phyloP scores from a whole-genome alignment of 2,329 filamentous ascomycete genomes.

The Acephala macrosclerotiorum region DNA sequence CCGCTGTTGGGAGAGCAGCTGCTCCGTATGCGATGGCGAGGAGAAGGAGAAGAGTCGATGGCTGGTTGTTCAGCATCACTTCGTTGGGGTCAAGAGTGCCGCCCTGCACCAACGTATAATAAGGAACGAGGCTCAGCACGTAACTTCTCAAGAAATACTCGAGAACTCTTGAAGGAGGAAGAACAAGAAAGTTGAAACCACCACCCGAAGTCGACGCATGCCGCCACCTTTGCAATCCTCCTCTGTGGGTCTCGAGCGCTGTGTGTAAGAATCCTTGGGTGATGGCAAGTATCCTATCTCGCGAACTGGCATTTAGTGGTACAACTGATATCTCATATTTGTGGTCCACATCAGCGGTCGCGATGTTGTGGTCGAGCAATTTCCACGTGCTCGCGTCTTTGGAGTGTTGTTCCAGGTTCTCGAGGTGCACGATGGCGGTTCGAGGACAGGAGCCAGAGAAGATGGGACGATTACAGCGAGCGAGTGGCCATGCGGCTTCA shows the following conservation, averaged over 20 bases:
- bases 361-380: conserved; percentile 49
- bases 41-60: conserved; percentile 69
- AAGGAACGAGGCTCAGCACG: conserved; percentile 69
- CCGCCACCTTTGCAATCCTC: conserved; percentile 47
- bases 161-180: conserved; percentile 70
- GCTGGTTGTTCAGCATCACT: conserved; percentile 70
- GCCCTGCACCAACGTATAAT: conserved; percentile 67
- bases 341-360: conserved; percentile 22
- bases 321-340: conserved; percentile 47
- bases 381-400: conserved; percentile 57
- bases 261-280: conserved; percentile 75
- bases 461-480: conserved; percentile 56
- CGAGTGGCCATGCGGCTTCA: conserved; percentile 59
- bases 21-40: conserved; percentile 78
- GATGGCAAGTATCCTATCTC: conserved; percentile 75
- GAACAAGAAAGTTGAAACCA: conserved; percentile 67
- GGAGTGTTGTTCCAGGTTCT: conserved; percentile 58
- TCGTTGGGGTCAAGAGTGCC: conserved; percentile 71
- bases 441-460: conserved; percentile 55
- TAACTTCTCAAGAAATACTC: conserved; percentile 73
- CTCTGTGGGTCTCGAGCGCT: conserved; percentile 71
- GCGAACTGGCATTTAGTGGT: conserved; percentile 56
- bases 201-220: conserved; percentile 48
- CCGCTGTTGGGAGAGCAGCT: conserved; percentile 68
- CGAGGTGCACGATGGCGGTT: conserved; percentile 59